Conservation (phyloP, 1,139 yeast genomes). For the Hanseniaspora uvarum region DNA sequence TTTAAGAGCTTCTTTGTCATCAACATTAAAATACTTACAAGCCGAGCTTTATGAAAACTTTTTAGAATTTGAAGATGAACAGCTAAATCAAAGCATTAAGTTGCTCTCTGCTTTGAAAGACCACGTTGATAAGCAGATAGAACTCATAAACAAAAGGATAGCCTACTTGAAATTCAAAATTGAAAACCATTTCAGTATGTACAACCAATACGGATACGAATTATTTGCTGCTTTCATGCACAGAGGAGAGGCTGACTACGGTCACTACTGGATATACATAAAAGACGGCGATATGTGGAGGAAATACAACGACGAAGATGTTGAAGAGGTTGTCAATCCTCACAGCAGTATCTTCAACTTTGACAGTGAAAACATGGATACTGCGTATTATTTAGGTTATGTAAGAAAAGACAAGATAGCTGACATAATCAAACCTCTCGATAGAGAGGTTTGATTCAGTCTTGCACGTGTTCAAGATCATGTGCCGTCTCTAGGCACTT, state of each 20-base stretch:
- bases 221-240: conserved; percentile 89
- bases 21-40: conserved; percentile 49
- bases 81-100: conserved; percentile 30
- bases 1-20: conserved; percentile 43
- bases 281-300: conserved; percentile 47
- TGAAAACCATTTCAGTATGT: conserved; percentile 48
- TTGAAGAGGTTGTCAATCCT: conserved; percentile 56
- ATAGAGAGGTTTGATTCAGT: conserved; percentile 32
- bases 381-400: conserved; percentile 85
- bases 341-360: conserved; percentile 64
- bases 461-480: neutral
- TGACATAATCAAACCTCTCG: conserved; percentile 57
- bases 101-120: conserved; percentile 30
- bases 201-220: conserved; percentile 60
- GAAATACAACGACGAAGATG: conserved; percentile 85
- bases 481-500: too few relatives aligned
- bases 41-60: conserved; percentile 31
- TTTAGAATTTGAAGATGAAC: conserved; percentile 30
- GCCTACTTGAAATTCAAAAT: conserved; percentile 42
- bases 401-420: conserved; percentile 53
- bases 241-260: conserved; percentile 90
- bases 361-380: conserved; percentile 66
- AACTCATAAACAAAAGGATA: conserved; percentile 27
- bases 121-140: conserved; percentile 27
- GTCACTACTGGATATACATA: conserved; percentile 94